Percentiles rank a stretch among this genome's conserved stretches.
These are phyloP conservation scores for Pythium coloratum DNA, from an alignment of 352 stramenopile species.

Conservation along the genomic window DNA sequence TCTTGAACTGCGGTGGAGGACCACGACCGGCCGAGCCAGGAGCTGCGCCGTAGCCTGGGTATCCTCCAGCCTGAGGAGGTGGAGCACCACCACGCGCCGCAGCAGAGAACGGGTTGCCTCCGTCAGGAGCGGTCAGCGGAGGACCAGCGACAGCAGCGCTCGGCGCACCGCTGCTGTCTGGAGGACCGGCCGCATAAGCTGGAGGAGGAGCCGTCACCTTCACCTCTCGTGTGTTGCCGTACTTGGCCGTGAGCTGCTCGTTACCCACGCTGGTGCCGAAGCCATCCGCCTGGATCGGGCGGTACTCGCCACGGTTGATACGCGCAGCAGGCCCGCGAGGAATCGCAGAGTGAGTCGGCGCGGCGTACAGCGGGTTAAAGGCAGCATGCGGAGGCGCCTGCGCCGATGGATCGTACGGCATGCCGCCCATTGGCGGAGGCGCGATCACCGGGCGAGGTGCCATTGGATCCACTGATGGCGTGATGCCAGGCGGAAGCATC, in stretches of 20 bases:
- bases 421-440: constrained; percentile 57
- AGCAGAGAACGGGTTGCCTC: constrained; percentile 62
- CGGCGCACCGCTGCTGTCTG: constrained; percentile 7
- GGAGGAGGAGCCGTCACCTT: constrained; percentile 80
- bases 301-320: constrained; percentile 71
- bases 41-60: constrained; percentile 37
- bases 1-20: constrained; percentile 80
- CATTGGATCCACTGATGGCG: constrained; percentile 64
- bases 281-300: constrained; percentile 85
- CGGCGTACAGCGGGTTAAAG: constrained; percentile 72
- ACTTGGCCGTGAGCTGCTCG: constrained; percentile 86
- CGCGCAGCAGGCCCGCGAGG: constrained; percentile 51
- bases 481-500: constrained; percentile 75
- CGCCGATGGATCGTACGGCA: constrained; percentile 37
- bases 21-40: constrained; percentile 22
- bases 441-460: constrained; percentile 63
- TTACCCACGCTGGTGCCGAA: constrained; percentile 90
- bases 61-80: constrained; percentile 29
- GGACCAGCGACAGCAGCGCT: background rate
- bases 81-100: constrained; percentile 29
- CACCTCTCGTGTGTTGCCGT: constrained; percentile 83
- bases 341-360: constrained; percentile 81
- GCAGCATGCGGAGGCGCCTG: constrained; percentile 23
- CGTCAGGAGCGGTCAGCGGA: constrained; percentile 24
- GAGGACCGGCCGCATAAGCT: constrained; percentile 23